A percentile compares a stretch with the other conserved stretches of the same genome.
phyloP scores from a whole-genome alignment of 495 filamentous ascomycete species.

The Xylaria bambusicola region DNA sequence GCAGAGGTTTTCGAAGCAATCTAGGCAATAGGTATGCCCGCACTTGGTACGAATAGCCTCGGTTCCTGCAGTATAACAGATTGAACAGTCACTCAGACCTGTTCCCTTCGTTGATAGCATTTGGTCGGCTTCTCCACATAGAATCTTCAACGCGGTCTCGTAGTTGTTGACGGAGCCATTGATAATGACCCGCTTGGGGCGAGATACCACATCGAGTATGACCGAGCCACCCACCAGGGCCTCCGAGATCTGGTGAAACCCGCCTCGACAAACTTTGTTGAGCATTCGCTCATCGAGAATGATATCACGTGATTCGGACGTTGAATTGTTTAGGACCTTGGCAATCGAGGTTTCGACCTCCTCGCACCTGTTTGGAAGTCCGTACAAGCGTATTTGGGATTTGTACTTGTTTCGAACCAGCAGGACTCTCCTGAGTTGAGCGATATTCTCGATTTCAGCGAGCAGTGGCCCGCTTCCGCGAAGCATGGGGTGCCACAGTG shows the following conservation, averaged over 20 bases:
- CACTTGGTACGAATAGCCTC: slow-evolving; percentile 42
- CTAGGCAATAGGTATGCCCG: slow-evolving; percentile 47
- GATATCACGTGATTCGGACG: slow-evolving; percentile 27
- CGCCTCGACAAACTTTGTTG: slow-evolving; percentile 41
- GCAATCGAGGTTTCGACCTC: slow-evolving; percentile 10
- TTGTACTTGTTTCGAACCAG: slow-evolving; percentile 34
- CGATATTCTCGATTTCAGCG: slow-evolving; percentile 19
- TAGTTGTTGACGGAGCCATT: slow-evolving; percentile 31
- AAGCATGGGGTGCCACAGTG: slow-evolving; percentile 34
- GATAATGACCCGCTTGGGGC: slow-evolving; percentile 33
- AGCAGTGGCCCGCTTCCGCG: slow-evolving; percentile 20
- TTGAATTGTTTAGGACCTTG: slow-evolving; percentile 27
- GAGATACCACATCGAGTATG: slow-evolving; percentile 35
- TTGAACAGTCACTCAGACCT: slow-evolving; percentile 34
- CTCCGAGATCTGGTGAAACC: slow-evolving; percentile 36
- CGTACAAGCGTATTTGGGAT: slow-evolving; percentile 34
- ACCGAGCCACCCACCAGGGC: slow-evolving; percentile 37
- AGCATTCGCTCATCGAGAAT: slow-evolving; percentile 29
- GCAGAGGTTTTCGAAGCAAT: slow-evolving; percentile 45
- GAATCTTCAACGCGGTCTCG: slow-evolving; percentile 16
- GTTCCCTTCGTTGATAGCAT: neutral
- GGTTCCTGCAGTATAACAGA: slow-evolving; percentile 45
- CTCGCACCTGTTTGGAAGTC: slow-evolving; percentile 20
- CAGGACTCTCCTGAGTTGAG: slow-evolving; percentile 18
- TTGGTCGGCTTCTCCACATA: slow-evolving; percentile 6